A percentile compares a stretch with the other conserved stretches of the same genome.
These are phyloP conservation scores for Eutreptiella sp. DNA, from an alignment of 208 protist genomes.

Conservation along the genomic window DNA sequence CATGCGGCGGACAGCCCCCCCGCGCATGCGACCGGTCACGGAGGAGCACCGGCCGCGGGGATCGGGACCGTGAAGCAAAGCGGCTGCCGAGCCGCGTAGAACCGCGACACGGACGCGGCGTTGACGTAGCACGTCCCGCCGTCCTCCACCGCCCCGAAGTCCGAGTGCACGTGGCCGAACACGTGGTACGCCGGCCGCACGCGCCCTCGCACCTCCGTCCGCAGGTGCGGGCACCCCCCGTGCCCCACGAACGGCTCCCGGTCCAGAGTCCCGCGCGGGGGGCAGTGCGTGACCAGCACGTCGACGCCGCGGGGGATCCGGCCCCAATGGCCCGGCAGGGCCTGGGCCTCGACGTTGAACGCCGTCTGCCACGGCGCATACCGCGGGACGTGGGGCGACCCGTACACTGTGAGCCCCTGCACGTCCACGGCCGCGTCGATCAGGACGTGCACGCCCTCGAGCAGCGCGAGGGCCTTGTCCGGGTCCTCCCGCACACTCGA, in stretches of 20 bases:
- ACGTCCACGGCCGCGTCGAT: neutral
- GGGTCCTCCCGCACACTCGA: neutral
- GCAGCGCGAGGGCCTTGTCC: neutral
- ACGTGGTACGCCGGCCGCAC: too few relatives aligned
- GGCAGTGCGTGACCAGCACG: constrained; percentile 3
- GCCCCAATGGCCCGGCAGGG: constrained; percentile 4
- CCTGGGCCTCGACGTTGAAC: neutral
- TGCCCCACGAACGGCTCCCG: neutral
- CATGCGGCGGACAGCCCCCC: too few relatives aligned
- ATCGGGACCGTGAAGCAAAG: too few relatives aligned
- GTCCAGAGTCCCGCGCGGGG: neutral
- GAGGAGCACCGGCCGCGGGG: too few relatives aligned
- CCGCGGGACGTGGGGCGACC: constrained; percentile 16
- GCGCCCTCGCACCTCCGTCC: too few relatives aligned
- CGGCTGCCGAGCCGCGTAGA: too few relatives aligned
- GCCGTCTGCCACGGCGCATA: neutral
- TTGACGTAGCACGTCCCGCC: too few relatives aligned
- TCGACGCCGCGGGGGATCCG: neutral
- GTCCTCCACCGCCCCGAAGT: too few relatives aligned
- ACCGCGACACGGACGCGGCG: too few relatives aligned
- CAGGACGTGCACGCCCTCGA: neutral
- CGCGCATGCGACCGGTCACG: too few relatives aligned
- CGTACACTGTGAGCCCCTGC: constrained; percentile 1
- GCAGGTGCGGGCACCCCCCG: too few relatives aligned
- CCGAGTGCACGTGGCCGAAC: too few relatives aligned